Evolutionary conservation across 1,284 basidiomycete species (phyloP).

Genomic region (Porogramme epimiltina): DNA sequence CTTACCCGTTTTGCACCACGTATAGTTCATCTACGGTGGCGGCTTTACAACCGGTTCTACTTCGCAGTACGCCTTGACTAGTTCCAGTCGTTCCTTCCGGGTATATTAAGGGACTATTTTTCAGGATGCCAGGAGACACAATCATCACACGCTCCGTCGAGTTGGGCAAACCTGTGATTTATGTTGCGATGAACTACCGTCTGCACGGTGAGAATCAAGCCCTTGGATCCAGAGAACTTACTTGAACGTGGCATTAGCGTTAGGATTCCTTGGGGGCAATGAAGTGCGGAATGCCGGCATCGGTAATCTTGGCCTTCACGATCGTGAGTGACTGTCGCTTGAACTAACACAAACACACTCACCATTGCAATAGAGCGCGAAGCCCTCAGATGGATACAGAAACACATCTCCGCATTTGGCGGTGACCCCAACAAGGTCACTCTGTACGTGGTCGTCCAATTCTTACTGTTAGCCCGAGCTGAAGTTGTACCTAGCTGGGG

Average conservation of each 20-base stretch:
- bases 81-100: background rate
- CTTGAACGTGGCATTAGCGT: slow-evolving; percentile 21
- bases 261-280: slow-evolving; percentile 49
- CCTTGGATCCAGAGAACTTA: background rate
- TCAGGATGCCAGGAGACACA: background rate
- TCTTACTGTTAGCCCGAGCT: background rate
- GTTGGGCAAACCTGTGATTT: slow-evolving; percentile 1
- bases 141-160: background rate
- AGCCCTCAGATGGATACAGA: slow-evolving; percentile 42
- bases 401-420: slow-evolving; percentile 55
- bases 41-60: background rate
- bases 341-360: background rate
- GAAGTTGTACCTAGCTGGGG: slow-evolving; percentile 36
- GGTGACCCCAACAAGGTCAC: slow-evolving; percentile 62
- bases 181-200: slow-evolving; percentile 1
- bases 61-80: background rate
- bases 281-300: slow-evolving; percentile 47
- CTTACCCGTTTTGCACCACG: background rate
- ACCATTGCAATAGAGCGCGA: slow-evolving; percentile 12
- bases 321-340: background rate
- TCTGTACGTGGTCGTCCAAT: slow-evolving; percentile 39
- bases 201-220: background rate
- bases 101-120: background rate
- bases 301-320: background rate
- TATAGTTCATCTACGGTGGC: background rate